A percentile compares a stretch with the other conserved stretches of the same genome.
Conservation (phyloP, 306 rosid species). For the cucumber (Cucumis sativus) region Cucumber_9930_V3 NC_026661.2:20754501-20755000, state of each 20-base stretch:
- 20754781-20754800: slow-evolving; percentile 79
- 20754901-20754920: background rate
- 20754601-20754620: background rate
- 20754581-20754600: background rate
- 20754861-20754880: background rate
- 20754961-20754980: background rate
- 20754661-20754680: slow-evolving; percentile 91
- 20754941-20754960: background rate
- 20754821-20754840: background rate
- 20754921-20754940: background rate
- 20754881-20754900: background rate
- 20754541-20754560: slow-evolving; percentile 91
- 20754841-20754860: background rate
- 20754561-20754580: slow-evolving; percentile 96
- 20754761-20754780: slow-evolving; percentile 77
- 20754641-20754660: slow-evolving; percentile 9
- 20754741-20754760: slow-evolving; percentile 53
- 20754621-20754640: background rate
- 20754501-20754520: background rate
- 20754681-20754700: slow-evolving; percentile 83
- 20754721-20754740: slow-evolving; percentile 81
- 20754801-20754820: slow-evolving; percentile 7
- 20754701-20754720: slow-evolving; percentile 86
- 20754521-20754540: slow-evolving; percentile 91
- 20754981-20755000: background rate